Evolutionary conservation across 2,329 filamentous ascomycete species (phyloP).

Genomic region (Claviceps cyperi): DNA sequence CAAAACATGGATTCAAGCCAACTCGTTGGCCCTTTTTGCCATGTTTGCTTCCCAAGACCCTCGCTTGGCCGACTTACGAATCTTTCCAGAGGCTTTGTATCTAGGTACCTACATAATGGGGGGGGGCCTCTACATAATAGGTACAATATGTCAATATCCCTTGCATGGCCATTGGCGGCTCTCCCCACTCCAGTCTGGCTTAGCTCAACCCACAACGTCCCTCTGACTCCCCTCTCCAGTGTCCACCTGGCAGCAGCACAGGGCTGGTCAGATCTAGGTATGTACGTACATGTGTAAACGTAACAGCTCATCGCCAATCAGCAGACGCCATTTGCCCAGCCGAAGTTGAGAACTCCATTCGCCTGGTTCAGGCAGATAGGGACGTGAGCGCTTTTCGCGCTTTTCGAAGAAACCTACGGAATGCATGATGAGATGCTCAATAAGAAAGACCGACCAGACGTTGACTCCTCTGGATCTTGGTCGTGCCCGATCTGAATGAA

Average conservation of each 20-base stretch:
- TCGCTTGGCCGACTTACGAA: background rate
- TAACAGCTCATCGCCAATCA: constrained; percentile 1
- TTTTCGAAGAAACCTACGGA: background rate
- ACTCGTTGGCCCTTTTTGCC: background rate
- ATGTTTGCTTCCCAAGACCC: background rate
- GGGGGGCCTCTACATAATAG: too few relatives aligned
- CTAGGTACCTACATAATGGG: too few relatives aligned
- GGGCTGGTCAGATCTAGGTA: constrained; percentile 4
- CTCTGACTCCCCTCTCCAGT: too few relatives aligned
- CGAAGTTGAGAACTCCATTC: background rate
- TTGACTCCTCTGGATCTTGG: background rate
- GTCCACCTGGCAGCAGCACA: constrained; percentile 1
- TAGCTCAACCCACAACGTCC: background rate
- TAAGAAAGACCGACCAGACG: background rate
- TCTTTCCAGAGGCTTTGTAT: background rate
- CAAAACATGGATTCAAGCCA: background rate
- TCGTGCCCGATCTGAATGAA: constrained; percentile 2
- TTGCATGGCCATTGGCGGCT: background rate
- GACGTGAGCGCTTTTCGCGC: background rate
- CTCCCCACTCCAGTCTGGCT: background rate
- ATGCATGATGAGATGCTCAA: background rate
- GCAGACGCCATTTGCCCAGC: background rate
- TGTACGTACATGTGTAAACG: background rate
- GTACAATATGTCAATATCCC: too few relatives aligned
- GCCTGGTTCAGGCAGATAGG: background rate